Conservation (phyloP, 345 rosid genomes). For the Eucalyptus cladocalyx region DNA sequence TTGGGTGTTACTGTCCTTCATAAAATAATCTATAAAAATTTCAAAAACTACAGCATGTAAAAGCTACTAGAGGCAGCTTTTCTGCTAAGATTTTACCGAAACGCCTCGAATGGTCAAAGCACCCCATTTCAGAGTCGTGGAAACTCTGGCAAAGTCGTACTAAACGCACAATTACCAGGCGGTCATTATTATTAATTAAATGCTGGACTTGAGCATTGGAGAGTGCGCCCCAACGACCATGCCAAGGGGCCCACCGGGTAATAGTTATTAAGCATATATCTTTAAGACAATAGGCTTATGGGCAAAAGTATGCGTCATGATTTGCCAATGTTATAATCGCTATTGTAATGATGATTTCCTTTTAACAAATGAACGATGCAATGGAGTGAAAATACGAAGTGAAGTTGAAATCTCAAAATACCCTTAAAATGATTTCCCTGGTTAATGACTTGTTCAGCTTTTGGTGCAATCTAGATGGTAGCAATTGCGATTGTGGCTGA, state of each 20-base stretch:
- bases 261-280: not conserved
- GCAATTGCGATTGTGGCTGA: not conserved
- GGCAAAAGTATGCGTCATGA: not conserved
- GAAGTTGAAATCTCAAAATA: not conserved
- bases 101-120: not conserved
- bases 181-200: not conserved
- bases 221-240: not conserved
- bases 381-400: not conserved
- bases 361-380: not conserved
- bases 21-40: too few species aligned
- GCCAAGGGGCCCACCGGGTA: not conserved
- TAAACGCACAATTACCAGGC: not conserved
- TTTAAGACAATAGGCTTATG: not conserved
- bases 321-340: not conserved
- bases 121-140: not conserved
- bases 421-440: not conserved
- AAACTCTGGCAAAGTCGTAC: not conserved
- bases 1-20: not conserved
- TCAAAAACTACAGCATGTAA: not conserved
- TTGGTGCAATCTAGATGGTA: not conserved
- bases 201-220: not conserved
- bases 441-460: not conserved
- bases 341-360: not conserved
- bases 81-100: not conserved
- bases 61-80: not conserved